Percentiles rank a stretch among this genome's conserved stretches.
Evolutionary conservation across 257 asterid genomes (phyloP).

Genomic region (Cynanchum wilfordii): DNA sequence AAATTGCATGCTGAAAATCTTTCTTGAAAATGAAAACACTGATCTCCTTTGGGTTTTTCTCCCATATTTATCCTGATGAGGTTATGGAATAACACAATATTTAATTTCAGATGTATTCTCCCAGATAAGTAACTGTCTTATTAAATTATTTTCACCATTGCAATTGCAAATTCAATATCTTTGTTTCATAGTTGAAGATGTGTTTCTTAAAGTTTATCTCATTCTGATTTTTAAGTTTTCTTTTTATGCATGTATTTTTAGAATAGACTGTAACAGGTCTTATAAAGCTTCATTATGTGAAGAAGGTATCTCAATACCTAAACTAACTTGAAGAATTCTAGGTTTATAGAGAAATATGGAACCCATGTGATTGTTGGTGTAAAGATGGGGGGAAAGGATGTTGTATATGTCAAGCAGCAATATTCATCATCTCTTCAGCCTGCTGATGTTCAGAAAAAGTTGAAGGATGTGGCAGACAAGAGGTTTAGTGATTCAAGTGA

Average conservation of each 20-base stretch:
- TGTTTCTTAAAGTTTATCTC: background rate
- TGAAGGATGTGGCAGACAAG: slow-evolving; percentile 76
- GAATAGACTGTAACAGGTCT: background rate
- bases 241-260: background rate
- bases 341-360: slow-evolving; percentile 73
- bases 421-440: slow-evolving; percentile 58
- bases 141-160: background rate
- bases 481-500: slow-evolving; percentile 49
- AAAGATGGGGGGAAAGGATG: slow-evolving; percentile 80
- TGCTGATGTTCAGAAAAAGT: slow-evolving; percentile 51
- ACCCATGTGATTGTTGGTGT: slow-evolving; percentile 81
- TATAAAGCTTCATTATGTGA: background rate
- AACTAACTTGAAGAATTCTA: slow-evolving; percentile 16
- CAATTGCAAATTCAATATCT: background rate
- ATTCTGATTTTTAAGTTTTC: background rate
- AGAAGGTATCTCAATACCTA: background rate
- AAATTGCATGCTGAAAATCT: background rate
- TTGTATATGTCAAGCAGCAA: slow-evolving; percentile 66
- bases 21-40: background rate
- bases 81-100: background rate
- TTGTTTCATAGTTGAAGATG: background rate
- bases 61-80: background rate
- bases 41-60: background rate
- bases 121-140: background rate
- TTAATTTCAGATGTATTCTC: background rate